Conservation (phyloP, 495 filamentous ascomycete species). For the Talaromyces ruber region DNA sequence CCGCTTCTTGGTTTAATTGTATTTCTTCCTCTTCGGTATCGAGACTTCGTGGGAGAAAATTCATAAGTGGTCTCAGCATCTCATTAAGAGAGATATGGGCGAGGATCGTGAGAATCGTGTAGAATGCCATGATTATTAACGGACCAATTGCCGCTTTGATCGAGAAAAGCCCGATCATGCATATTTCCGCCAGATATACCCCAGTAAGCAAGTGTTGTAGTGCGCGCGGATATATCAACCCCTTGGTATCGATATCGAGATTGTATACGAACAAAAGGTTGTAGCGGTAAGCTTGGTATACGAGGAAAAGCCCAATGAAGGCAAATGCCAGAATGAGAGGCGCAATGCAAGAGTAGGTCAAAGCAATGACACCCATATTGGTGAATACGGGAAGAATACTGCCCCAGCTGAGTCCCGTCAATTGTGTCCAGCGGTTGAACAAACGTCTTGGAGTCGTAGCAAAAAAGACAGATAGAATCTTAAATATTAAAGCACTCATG, state of each 20-base stretch:
- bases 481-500: conserved; percentile 62
- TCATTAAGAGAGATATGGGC: conserved; percentile 71
- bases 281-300: conserved; percentile 87
- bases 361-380: conserved; percentile 78
- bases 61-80: conserved; percentile 64
- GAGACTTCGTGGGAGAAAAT: conserved; percentile 58
- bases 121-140: conserved; percentile 67
- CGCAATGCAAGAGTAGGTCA: conserved; percentile 79
- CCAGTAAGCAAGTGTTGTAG: conserved; percentile 80
- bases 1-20: conserved; percentile 26
- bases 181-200: conserved; percentile 73
- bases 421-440: conserved; percentile 52
- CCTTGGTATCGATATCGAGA: conserved; percentile 75
- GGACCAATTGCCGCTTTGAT: conserved; percentile 63
- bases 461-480: conserved; percentile 58
- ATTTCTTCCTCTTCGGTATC: conserved; percentile 37
- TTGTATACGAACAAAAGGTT: conserved; percentile 87
- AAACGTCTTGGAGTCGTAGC: conserved; percentile 57
- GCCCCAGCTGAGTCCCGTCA: conserved; percentile 66
- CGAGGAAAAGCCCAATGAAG: conserved; percentile 65
- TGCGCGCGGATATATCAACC: conserved; percentile 77
- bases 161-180: conserved; percentile 79
- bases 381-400: conserved; percentile 81
- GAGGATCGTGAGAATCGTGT: conserved; percentile 66
- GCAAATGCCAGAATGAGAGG: conserved; percentile 80